Evolutionary conservation across 1,284 basidiomycete genomes (phyloP).

Genomic region (Sporisorium graminicola): DNA sequence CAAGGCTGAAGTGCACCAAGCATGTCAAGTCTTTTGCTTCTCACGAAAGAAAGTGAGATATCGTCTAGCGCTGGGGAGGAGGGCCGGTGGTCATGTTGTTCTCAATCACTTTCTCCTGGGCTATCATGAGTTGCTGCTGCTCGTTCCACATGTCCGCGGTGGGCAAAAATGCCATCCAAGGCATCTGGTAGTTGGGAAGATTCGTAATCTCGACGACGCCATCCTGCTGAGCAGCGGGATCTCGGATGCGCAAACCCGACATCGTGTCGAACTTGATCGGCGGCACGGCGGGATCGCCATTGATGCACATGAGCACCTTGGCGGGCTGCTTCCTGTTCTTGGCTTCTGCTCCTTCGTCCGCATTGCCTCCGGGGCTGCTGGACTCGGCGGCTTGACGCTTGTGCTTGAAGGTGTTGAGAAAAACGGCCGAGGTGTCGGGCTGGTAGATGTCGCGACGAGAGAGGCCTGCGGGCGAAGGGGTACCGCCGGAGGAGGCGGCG

Average conservation of each 20-base stretch:
- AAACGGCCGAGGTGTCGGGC: neutral
- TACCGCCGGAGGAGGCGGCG: neutral
- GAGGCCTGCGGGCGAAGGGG: neutral
- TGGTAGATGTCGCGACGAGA: conserved; percentile 10
- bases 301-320: conserved; percentile 49
- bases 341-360: neutral
- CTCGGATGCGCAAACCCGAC: conserved; percentile 40
- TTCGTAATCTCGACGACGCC: conserved; percentile 40
- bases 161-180: conserved; percentile 51
- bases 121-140: conserved; percentile 42
- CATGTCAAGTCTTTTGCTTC: too few species aligned
- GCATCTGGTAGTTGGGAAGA: conserved; percentile 37
- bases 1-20: too few species aligned
- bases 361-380: neutral
- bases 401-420: conserved; percentile 7
- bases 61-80: conserved; percentile 3
- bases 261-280: conserved; percentile 49
- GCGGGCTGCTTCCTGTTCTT: neutral
- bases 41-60: neutral
- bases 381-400: conserved; percentile 9
- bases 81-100: conserved; percentile 19
- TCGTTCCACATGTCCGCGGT: conserved; percentile 44
- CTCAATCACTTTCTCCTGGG: conserved; percentile 38
- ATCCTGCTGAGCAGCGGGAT: conserved; percentile 11
- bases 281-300: conserved; percentile 30